phyloP scores from a whole-genome alignment of 208 protist species.

The Wallacemonas sp. region DNA sequence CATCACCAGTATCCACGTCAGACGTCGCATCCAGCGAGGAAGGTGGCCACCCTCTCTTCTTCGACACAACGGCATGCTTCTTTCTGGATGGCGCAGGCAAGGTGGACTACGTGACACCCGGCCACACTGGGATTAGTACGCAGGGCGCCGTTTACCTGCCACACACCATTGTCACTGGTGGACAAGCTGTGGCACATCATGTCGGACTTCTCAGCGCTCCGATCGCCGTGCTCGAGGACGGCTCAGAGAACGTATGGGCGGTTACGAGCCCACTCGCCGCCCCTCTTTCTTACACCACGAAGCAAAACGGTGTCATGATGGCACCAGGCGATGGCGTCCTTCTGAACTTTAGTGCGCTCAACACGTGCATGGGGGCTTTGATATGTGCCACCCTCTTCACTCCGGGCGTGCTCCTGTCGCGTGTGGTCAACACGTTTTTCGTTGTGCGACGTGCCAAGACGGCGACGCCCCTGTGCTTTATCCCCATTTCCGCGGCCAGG shows the following conservation, averaged over 20 bases:
- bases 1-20: not conserved
- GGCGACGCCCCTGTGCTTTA: constrained; percentile 41
- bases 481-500: constrained; percentile 45
- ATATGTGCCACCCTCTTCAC: constrained; percentile 67
- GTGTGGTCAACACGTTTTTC: constrained; percentile 58
- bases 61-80: constrained; percentile 78
- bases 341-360: constrained; percentile 52
- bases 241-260: not conserved
- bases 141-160: constrained; percentile 57
- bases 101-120: constrained; percentile 75
- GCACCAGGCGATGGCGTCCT: constrained; percentile 64
- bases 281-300: not conserved
- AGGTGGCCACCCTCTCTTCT: constrained; percentile 49
- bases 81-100: constrained; percentile 55
- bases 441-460: constrained; percentile 47
- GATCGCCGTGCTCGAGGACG: not conserved
- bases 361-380: constrained; percentile 48
- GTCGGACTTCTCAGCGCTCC: constrained; percentile 1
- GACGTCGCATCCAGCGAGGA: constrained; percentile 4
- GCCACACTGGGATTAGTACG: constrained; percentile 53
- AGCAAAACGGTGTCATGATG: constrained; percentile 32
- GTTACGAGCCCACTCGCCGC: not conserved
- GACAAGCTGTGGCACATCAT: constrained; percentile 20
- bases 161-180: constrained; percentile 58
- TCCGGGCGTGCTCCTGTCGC: constrained; percentile 27